Evolutionary conservation across 1,139 yeast genomes (phyloP).

Genomic region (Nakaseomyces delphensis): DNA sequence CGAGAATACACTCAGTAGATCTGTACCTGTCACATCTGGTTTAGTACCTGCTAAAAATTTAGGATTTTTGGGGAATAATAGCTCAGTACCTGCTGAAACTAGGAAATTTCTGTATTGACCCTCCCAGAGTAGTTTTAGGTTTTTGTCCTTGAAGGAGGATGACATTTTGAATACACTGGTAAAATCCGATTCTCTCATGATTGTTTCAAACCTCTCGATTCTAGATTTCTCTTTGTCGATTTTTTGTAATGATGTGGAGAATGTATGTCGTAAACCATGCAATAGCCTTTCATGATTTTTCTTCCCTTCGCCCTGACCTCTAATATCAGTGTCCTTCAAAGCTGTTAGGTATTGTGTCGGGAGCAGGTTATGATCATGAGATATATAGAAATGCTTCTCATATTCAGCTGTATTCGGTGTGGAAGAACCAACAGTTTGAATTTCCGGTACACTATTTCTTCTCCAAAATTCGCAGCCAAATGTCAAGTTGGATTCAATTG

Average conservation of each 20-base stretch:
- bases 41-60: not conserved
- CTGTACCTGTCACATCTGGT: not conserved
- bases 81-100: constrained; percentile 63
- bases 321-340: not conserved
- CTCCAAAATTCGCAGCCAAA: constrained; percentile 78
- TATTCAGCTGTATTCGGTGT: not conserved
- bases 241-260: constrained; percentile 29
- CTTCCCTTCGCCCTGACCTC: constrained; percentile 18
- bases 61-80: constrained; percentile 11
- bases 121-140: constrained; percentile 71
- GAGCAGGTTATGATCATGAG: not conserved
- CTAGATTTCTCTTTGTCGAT: constrained; percentile 35
- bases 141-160: constrained; percentile 56
- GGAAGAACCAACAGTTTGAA: not conserved
- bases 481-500: constrained; percentile 80
- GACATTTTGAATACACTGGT: constrained; percentile 69
- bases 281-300: constrained; percentile 22
- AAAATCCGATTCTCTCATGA: constrained; percentile 47
- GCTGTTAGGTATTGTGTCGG: constrained; percentile 4
- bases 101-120: constrained; percentile 77
- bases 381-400: constrained; percentile 2
- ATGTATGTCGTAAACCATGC: constrained; percentile 27
- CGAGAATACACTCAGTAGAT: constrained; percentile 7
- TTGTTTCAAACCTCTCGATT: constrained; percentile 45
- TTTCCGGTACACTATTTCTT: constrained; percentile 26